Evolutionary conservation across 768 basidiomycete species (phyloP), one percentile per base, ranked within the genome.

Genomic region (Lyophyllum semitale): DNA sequence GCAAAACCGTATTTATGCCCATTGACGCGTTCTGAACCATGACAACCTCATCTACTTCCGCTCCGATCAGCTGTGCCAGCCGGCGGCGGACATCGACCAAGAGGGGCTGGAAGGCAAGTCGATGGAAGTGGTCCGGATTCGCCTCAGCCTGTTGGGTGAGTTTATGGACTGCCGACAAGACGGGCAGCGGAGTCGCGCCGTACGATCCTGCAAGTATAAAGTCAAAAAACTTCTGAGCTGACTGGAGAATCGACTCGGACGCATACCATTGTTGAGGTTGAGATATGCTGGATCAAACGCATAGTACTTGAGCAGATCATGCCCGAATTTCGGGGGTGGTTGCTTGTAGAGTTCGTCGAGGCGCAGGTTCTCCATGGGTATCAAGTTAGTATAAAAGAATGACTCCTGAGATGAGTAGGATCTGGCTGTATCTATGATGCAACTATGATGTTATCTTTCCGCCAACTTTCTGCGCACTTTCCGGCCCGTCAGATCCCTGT

Each of bases 191-290:
- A 0, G 77, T 59, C 6, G 81, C 75, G 3, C 84, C 84, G 52
- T 75, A 84, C 1, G 82, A 75, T 17, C 83, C 83, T 83, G 42
- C 1, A 22, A 66, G 57, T 55, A 78, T 74, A 22, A 71, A 65
- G 48, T 74, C 74, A 8, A 75, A 0, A 18, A 26, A 13, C 9
- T 42, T 30, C 15, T 13, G 74, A 0, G 64, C 49, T 5, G 68
- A 55, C 9, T 71, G 69, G 27, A 51, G 65, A n/a, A n/a, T n/a
- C 29, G 55, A 5, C 26, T 13, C 25, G 26, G 29, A n/a, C 52
- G 18, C 73, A 27, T 48, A 85, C 88, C 88, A 48, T 84, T 75
- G 63, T 90, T 89, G 44, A 90, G 69, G 60, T 88, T 86, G 46
- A 84, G 64, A 54, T 87, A 88, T 37, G 76, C 73, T 4, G 83